Conservation (phyloP, 768 basidiomycete species). For the Amanita fuliginea region DNA sequence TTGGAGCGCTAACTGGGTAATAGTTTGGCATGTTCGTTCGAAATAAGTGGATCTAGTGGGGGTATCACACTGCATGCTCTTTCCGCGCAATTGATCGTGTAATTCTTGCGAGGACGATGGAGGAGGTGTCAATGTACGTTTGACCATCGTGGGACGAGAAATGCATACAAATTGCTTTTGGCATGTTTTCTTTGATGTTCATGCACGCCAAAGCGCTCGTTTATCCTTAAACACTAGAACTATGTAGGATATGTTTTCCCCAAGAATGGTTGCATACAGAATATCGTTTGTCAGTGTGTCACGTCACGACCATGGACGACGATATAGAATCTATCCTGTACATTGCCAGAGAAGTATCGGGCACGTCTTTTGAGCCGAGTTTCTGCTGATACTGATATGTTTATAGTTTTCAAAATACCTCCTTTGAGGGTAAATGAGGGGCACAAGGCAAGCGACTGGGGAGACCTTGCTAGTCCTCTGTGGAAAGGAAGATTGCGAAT, state of each 20-base stretch:
- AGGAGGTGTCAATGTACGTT: conserved; percentile 55
- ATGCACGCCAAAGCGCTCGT: no score
- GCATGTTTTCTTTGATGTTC: no score
- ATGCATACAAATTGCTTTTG: no score
- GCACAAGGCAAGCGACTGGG: conserved; percentile 89
- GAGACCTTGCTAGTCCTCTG: conserved; percentile 68
- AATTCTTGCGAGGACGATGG: conserved; percentile 46
- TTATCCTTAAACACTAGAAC: no score
- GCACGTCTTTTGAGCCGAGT: conserved; percentile 26
- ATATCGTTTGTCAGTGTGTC: conserved; percentile 9
- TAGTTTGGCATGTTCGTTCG: conserved; percentile 31
- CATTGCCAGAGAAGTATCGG: conserved; percentile 85
- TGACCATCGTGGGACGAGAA: conserved; percentile 29
- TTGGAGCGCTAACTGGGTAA: conserved; percentile 33
- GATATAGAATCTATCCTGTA: conserved; percentile 88
- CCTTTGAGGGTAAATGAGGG: conserved; percentile 80
- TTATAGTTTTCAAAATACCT: conserved; percentile 81
- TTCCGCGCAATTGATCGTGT: conserved; percentile 34
- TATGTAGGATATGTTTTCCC: no score
- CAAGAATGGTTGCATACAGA: no score
- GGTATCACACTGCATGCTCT: conserved; percentile 9
- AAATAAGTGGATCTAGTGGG: conserved; percentile 17
- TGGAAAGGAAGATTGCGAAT: conserved; percentile 92
- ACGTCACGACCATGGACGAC: conserved; percentile 41
- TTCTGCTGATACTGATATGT: conserved; percentile 8